phyloP scores from a whole-genome alignment of 148 eudicot genomes.

The Euryodendron excelsum region DNA sequence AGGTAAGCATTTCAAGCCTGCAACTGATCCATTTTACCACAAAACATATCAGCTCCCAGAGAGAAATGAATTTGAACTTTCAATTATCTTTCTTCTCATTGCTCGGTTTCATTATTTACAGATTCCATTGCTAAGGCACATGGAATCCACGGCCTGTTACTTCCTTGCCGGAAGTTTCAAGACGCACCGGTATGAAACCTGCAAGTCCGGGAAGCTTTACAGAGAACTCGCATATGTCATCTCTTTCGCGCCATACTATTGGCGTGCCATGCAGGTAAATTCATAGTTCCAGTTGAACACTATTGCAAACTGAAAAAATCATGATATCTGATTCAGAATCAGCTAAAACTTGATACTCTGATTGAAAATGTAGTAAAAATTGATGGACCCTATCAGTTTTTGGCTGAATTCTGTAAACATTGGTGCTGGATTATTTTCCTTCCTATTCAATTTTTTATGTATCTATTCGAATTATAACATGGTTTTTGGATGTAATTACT shows the following conservation, averaged over 20 bases:
- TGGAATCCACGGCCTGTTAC: conserved; percentile 84
- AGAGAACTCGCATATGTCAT: conserved; percentile 79
- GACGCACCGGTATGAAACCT: conserved; percentile 53
- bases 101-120: conserved; percentile 2
- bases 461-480: background rate
- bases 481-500: background rate
- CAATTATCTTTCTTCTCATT: background rate
- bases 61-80: too few relatives aligned
- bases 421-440: too few relatives aligned
- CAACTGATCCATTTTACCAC: too few relatives aligned
- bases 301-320: too few relatives aligned
- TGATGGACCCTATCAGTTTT: too few relatives aligned
- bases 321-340: too few relatives aligned
- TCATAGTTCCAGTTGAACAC: background rate
- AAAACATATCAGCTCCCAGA: too few relatives aligned
- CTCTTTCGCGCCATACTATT: conserved; percentile 93
- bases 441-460: too few relatives aligned
- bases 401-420: too few relatives aligned
- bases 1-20: conserved; percentile 47
- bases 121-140: conserved; percentile 76
- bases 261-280: conserved; percentile 99
- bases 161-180: conserved; percentile 67
- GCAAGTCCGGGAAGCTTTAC: conserved; percentile 68
- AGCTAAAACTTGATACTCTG: too few relatives aligned
- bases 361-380: too few relatives aligned